phyloP scores from a whole-genome alignment of 257 asterid genomes.

The Solanum rostratum region DNA sequence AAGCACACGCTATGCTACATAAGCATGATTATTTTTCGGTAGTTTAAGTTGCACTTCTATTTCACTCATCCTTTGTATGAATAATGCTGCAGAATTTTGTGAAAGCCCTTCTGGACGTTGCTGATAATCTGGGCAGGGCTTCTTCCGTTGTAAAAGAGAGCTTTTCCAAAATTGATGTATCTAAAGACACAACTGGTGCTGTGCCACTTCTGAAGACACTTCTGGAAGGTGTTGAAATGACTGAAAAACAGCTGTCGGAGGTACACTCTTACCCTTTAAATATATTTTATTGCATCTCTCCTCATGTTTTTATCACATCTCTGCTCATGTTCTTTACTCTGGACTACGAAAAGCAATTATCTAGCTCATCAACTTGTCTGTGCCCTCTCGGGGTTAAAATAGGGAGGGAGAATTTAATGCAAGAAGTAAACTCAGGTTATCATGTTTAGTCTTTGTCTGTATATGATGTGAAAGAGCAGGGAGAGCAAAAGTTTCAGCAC shows the following conservation, averaged over 20 bases:
- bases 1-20: background rate
- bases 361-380: background rate
- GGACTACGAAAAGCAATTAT: background rate
- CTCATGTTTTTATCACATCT: background rate
- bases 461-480: background rate
- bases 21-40: background rate
- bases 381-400: background rate
- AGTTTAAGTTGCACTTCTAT: background rate
- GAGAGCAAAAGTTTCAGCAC: background rate
- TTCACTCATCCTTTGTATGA: background rate
- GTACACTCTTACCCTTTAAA: slow-evolving; percentile 17
- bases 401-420: background rate
- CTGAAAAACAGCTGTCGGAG: slow-evolving; percentile 85
- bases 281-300: background rate
- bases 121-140: slow-evolving; percentile 83
- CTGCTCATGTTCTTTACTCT: background rate
- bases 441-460: background rate
- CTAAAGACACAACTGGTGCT: slow-evolving; percentile 58
- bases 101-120: slow-evolving; percentile 65
- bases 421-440: background rate
- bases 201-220: slow-evolving; percentile 73
- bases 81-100: slow-evolving; percentile 65
- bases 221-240: slow-evolving; percentile 96
- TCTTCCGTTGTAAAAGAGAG: slow-evolving; percentile 79
- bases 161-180: slow-evolving; percentile 54